phyloP scores from a whole-genome alignment of 345 rosid species.

The Linum usitatissimum region DNA sequence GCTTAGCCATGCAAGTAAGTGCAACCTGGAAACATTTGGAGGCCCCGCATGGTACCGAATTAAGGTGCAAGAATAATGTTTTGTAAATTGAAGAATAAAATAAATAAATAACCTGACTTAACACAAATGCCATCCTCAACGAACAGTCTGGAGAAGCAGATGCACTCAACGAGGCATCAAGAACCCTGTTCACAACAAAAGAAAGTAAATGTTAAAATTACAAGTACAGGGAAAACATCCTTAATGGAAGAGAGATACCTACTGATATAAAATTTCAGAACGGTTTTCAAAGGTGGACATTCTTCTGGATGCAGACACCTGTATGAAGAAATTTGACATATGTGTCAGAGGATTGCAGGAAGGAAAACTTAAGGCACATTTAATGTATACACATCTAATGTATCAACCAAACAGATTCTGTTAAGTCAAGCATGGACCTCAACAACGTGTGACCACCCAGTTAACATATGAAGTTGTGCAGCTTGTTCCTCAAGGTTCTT shows the following conservation, averaged over 20 bases:
- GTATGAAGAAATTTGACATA: slow-evolving; percentile 12
- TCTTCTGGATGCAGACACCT: slow-evolving; percentile 81
- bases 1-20: slow-evolving; percentile 94
- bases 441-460: slow-evolving; percentile 90
- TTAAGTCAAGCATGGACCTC: slow-evolving; percentile 44
- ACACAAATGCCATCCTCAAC: slow-evolving; percentile 74
- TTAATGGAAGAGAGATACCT: slow-evolving; percentile 16
- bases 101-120: slow-evolving; percentile 46
- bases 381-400: not conserved
- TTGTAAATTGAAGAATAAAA: not conserved
- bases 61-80: not conserved
- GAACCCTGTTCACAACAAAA: slow-evolving; percentile 49
- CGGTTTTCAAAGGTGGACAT: slow-evolving; percentile 57
- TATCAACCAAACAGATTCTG: not conserved
- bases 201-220: slow-evolving; percentile 19
- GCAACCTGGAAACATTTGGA: slow-evolving; percentile 50
- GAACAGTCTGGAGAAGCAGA: slow-evolving; percentile 95
- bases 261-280: slow-evolving; percentile 77
- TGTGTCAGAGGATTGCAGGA: slow-evolving; percentile 8
- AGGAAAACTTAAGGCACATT: not conserved
- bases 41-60: not conserved
- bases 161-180: slow-evolving; percentile 80
- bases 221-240: slow-evolving; percentile 11
- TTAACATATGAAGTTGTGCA: slow-evolving; percentile 95
- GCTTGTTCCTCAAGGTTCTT: slow-evolving; percentile 96